Evolutionary conservation across 1,284 basidiomycete species (phyloP).

Genomic region (Cerioporus squamosus): DNA sequence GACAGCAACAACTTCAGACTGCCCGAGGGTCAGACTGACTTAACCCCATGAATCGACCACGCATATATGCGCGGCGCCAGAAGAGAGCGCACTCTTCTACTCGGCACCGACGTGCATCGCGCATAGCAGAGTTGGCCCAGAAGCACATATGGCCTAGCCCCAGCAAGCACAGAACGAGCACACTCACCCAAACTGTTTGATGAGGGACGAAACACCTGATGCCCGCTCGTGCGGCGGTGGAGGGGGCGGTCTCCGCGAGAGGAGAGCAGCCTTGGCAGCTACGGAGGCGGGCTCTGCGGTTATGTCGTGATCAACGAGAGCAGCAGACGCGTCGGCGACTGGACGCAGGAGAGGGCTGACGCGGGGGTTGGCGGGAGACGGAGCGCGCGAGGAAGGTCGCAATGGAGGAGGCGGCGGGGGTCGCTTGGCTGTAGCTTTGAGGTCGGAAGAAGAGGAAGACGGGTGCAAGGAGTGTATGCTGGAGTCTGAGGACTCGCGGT

Average conservation of each 20-base stretch:
- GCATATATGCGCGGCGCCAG: too few relatives aligned
- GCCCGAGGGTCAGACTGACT: too few relatives aligned
- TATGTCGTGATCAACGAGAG: conserved; percentile 12
- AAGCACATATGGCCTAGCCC: not conserved
- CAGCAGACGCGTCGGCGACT: conserved; percentile 40
- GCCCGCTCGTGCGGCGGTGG: conserved; percentile 22
- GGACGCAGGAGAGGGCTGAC: conserved; percentile 50
- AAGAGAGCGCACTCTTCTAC: too few relatives aligned
- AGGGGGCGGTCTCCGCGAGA: conserved; percentile 33
- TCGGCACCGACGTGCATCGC: not conserved
- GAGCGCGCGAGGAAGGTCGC: conserved; percentile 43
- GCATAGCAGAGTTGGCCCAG: not conserved
- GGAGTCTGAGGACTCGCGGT: conserved; percentile 23
- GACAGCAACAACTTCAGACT: too few relatives aligned
- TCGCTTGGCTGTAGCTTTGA: conserved; percentile 46
- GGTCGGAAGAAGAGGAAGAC: conserved; percentile 58
- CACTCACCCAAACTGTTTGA: conserved; percentile 58
- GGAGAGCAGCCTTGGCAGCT: conserved; percentile 27
- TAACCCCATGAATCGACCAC: too few relatives aligned
- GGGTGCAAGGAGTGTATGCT: conserved; percentile 39
- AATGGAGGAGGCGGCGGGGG: conserved; percentile 65
- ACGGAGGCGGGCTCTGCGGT: conserved; percentile 22
- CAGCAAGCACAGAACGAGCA: not conserved
- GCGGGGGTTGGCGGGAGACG: conserved; percentile 45
- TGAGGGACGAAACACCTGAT: conserved; percentile 47